Conservation (phyloP, 352 stramenopile genomes). For the Pythium brassicae region DNA sequence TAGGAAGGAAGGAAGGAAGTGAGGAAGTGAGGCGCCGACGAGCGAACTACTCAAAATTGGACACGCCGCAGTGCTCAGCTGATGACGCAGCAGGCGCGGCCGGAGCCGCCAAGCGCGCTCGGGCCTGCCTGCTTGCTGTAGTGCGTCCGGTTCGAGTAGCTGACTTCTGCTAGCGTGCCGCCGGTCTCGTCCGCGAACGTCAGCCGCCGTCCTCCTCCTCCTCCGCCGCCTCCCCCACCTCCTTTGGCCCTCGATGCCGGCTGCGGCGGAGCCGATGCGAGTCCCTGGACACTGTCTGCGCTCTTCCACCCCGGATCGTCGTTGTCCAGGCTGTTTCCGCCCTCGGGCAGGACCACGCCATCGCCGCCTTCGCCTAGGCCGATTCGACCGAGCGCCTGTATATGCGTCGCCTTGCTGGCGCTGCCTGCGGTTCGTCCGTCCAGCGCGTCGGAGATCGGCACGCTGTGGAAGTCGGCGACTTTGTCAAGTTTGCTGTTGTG, state of each 20-base stretch:
- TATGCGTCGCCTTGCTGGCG: background rate
- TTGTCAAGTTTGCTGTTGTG: slow-evolving; percentile 2
- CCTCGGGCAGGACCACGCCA: background rate
- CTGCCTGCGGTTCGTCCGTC: background rate
- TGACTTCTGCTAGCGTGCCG: slow-evolving; percentile 53
- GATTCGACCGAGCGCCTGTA: background rate
- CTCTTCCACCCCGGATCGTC: slow-evolving; percentile 6
- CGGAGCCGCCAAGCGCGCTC: slow-evolving; percentile 21
- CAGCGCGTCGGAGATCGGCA: background rate
- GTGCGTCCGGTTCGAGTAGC: slow-evolving; percentile 67
- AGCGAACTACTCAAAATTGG: slow-evolving; percentile 3
- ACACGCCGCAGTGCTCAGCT: slow-evolving; percentile 15
- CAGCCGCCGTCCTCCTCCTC: slow-evolving; percentile 24
- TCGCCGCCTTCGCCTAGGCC: background rate
- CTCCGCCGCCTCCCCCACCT: slow-evolving; percentile 8
- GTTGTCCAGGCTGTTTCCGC: slow-evolving; percentile 8
- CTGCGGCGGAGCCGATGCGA: background rate
- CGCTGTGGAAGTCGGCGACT: slow-evolving; percentile 4
- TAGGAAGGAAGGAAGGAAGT: background rate
- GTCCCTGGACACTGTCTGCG: background rate
- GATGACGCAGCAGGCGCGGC: slow-evolving; percentile 41
- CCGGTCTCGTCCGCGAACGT: slow-evolving; percentile 68
- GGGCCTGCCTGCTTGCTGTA: slow-evolving; percentile 70
- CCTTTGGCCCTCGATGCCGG: background rate
- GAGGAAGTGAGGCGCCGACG: background rate